Evolutionary conservation across 371 early-diverging fungal genomes (phyloP).

Genomic region (Mortierella sp.): DNA sequence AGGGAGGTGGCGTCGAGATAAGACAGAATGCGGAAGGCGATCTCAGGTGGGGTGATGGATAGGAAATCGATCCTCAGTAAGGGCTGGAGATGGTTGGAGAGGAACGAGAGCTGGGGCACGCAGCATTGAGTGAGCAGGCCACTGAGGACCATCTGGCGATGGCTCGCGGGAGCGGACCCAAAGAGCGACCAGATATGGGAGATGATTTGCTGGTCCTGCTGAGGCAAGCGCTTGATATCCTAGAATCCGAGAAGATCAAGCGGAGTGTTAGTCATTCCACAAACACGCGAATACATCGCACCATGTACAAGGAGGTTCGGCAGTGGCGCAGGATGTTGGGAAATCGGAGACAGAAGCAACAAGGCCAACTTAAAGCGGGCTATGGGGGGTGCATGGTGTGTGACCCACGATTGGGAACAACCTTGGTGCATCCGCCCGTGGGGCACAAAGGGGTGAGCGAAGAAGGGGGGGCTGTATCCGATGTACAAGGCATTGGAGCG

Average conservation of each 20-base stretch:
- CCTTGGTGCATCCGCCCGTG: too few relatives aligned
- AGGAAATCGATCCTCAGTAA: constrained; percentile 86
- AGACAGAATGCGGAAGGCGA: constrained; percentile 82
- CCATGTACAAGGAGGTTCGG: too few relatives aligned
- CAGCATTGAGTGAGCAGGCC: constrained; percentile 66
- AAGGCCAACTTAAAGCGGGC: too few relatives aligned
- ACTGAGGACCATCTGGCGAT: constrained; percentile 67
- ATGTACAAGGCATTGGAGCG: neutral
- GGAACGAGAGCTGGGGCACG: constrained; percentile 77
- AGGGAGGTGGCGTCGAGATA: constrained; percentile 92
- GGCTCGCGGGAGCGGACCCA: constrained; percentile 55
- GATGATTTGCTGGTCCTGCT: constrained; percentile 56
- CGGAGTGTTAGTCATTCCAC: too few relatives aligned
- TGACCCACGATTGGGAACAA: too few relatives aligned
- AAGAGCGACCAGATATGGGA: constrained; percentile 63
- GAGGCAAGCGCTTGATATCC: constrained; percentile 51
- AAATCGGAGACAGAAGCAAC: too few relatives aligned
- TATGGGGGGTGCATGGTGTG: too few relatives aligned
- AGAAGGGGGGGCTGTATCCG: neutral
- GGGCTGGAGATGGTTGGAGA: constrained; percentile 75
- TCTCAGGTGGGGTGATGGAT: constrained; percentile 78
- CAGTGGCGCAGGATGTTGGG: too few relatives aligned
- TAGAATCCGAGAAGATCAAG: constrained; percentile 4
- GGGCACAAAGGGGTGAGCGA: too few relatives aligned
- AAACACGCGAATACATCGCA: too few relatives aligned